phyloP scores from a whole-genome alignment of 148 eudicot species.

The Bassia scoparia region DNA sequence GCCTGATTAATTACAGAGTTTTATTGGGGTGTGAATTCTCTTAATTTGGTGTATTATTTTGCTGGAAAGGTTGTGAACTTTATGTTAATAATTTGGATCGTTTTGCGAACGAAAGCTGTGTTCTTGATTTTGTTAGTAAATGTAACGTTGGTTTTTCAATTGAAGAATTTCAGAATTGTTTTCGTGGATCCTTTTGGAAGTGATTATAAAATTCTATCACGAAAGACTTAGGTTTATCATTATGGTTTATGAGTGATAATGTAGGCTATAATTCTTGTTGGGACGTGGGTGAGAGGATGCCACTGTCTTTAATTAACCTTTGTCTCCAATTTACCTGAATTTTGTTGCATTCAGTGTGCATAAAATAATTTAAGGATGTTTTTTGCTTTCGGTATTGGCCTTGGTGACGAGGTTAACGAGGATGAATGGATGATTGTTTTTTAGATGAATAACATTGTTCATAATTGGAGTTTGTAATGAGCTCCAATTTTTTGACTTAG shows the following conservation, averaged over 20 bases:
- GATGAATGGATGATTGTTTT: neutral
- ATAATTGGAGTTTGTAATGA: neutral
- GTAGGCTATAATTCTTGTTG: neutral
- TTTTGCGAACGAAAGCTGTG: neutral
- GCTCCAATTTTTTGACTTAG: neutral
- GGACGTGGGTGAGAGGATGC: neutral
- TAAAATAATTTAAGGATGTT: neutral
- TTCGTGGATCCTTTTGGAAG: neutral
- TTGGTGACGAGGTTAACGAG: neutral
- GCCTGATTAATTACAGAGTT: neutral
- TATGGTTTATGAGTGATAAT: neutral
- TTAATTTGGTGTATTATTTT: neutral
- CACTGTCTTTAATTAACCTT: neutral
- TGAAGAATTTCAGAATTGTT: neutral
- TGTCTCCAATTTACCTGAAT: neutral
- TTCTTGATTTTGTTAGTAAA: neutral
- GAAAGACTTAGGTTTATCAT: neutral
- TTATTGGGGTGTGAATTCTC: neutral
- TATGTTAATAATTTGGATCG: slow-evolving; percentile 4
- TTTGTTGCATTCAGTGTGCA: neutral
- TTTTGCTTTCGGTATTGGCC: neutral
- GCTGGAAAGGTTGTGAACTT: neutral
- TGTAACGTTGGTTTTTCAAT: too few species aligned
- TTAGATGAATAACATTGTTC: neutral
- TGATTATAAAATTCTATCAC: neutral